A percentile compares a stretch with the other conserved stretches of the same genome.
phyloP scores from a whole-genome alignment of 108 stramenopile species.

The Nitzschia inconspicua region DNA sequence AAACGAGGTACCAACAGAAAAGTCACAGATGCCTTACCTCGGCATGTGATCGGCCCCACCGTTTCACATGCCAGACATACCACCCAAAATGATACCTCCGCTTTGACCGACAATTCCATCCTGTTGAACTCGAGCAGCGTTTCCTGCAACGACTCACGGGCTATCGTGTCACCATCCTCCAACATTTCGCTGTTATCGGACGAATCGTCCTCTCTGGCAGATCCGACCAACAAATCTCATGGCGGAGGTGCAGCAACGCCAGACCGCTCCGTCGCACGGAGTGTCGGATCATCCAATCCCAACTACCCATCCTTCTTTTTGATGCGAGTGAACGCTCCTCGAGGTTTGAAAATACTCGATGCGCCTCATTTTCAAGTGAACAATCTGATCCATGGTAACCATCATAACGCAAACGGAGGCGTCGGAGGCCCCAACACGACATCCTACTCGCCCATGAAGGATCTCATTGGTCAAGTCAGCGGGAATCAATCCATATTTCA shows the following conservation, averaged over 20 bases:
- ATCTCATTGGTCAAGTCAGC: constrained; percentile 4
- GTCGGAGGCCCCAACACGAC: background rate
- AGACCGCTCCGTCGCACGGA: constrained; percentile 27
- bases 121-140: background rate
- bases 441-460: constrained; percentile 28
- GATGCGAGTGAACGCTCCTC: constrained; percentile 71
- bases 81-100: background rate
- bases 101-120: background rate
- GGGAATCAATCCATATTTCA: constrained; percentile 45
- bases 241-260: constrained; percentile 10
- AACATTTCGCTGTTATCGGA: constrained; percentile 52
- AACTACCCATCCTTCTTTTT: constrained; percentile 45
- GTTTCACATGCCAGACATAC: background rate
- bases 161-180: constrained; percentile 38
- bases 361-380: constrained; percentile 83
- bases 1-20: constrained; percentile 16
- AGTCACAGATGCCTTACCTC: constrained; percentile 13
- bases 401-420: constrained; percentile 5
- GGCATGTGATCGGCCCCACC: constrained; percentile 11
- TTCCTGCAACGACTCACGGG: background rate
- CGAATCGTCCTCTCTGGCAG: constrained; percentile 25
- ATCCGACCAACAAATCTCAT: constrained; percentile 5
- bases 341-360: constrained; percentile 82
- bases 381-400: constrained; percentile 58
- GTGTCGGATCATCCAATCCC: background rate